Evolutionary conservation across 345 rosid species (phyloP), one percentile per base, ranked within the genome.

Genomic region (Sisymbrium irio): DNA sequence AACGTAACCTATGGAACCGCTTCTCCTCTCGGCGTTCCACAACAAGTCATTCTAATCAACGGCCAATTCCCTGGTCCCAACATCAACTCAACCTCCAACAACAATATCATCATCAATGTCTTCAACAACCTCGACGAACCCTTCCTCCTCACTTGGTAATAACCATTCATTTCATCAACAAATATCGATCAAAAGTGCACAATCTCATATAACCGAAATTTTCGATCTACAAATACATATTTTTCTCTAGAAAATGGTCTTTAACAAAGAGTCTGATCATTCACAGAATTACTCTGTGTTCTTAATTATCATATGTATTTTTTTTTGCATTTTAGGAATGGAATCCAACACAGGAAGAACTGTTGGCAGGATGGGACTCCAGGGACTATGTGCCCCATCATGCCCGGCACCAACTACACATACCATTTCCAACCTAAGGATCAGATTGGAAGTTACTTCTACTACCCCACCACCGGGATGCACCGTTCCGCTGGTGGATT

Each of bases 391-490:
- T 93, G 98, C 71, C 97, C 98, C 0, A 87, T 90, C 65, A 69
- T 41, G 2, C 90, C 97, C 0, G 93, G 97, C 2, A 75, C 83
- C 32, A 93, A 90, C 84, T 85, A 1, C 82, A 90, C 98, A 4
- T 93, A 85, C 80, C 82, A 77, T n/a, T 90, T 88, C 82, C 97
- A 92, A 67, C 92, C 88, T 9, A 92, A 92, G 85, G 98, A 93
- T 65, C 98, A 93, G 69, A 93, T 93, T 19, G 96, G 96, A 4
- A 89, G 92, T 82, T 89, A 82, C 64, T 75, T 82, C 56, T 90
- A 90, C 68, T 86, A 85, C 62, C 93, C 91, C 0, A 66, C 73
- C 71, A 82, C 82, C 2, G 83, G 19, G 1, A 25, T 84, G 70
- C 96, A 86, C 65, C 77, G 84, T 40, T 71, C 87, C 2, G 83